Conservation (phyloP, 176 grass and related monocot genomes). For the Carex scoparia region DNA sequence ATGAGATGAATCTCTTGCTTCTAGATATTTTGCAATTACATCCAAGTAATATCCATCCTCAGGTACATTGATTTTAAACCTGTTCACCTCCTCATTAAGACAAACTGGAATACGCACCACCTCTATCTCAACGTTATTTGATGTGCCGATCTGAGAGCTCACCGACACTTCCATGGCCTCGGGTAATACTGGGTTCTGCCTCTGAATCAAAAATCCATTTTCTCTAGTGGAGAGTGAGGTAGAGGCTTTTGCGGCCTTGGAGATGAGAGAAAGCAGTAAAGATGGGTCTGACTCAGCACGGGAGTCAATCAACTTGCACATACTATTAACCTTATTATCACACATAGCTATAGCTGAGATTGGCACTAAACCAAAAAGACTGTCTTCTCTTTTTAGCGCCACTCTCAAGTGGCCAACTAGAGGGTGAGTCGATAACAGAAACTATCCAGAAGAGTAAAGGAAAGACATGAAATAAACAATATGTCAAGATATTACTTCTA, state of each 20-base stretch:
- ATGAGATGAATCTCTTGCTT: constrained; percentile 51
- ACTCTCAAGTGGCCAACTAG: constrained; percentile 67
- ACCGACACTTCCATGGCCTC: constrained; percentile 46
- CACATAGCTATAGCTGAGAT: constrained; percentile 57
- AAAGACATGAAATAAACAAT: constrained; percentile 10
- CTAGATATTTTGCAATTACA: constrained; percentile 59
- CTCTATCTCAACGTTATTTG: constrained; percentile 41
- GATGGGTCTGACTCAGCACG: constrained; percentile 62
- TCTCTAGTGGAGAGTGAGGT: constrained; percentile 38
- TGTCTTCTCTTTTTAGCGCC: constrained; percentile 45
- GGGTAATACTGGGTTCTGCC: constrained; percentile 36
- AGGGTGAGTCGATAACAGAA: constrained; percentile 78
- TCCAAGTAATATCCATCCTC: constrained; percentile 70
- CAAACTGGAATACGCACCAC: constrained; percentile 49
- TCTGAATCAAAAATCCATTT: constrained; percentile 58
- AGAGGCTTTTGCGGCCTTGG: constrained; percentile 57
- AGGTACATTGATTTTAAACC: constrained; percentile 42
- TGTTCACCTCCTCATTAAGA: constrained; percentile 48
- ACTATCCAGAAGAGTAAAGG: constrained; percentile 37
- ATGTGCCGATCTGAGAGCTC: constrained; percentile 29
- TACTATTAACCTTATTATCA: constrained; percentile 64
- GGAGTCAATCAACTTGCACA: constrained; percentile 65
- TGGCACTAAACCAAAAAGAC: constrained; percentile 56
- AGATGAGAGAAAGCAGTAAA: constrained; percentile 57
- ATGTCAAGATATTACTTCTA: neutral